Conservation (phyloP, 73 alveolate species). For the Tetrahymena elliotti region DNA sequence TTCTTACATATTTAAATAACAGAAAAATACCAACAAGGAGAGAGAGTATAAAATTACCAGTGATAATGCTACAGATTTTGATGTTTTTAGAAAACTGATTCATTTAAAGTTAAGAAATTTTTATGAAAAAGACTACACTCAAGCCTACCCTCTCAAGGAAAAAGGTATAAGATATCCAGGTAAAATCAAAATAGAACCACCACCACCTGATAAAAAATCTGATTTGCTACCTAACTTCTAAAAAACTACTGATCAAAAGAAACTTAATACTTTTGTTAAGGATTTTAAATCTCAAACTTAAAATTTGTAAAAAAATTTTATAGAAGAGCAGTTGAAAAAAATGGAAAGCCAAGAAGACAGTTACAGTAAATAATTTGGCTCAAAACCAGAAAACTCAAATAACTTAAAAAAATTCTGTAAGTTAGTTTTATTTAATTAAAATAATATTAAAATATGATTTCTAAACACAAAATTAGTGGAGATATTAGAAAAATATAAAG, state of each 20-base stretch:
- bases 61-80: constrained; percentile 1
- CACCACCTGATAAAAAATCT: constrained; percentile 32
- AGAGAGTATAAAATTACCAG: neutral
- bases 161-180: constrained; percentile 40
- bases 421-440: neutral
- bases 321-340: neutral
- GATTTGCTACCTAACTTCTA: constrained; percentile 3
- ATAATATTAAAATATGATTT: neutral
- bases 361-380: neutral
- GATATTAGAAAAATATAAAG: neutral
- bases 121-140: constrained; percentile 20
- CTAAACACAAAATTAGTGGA: neutral
- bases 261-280: neutral
- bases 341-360: constrained; percentile 12
- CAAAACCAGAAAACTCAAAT: neutral
- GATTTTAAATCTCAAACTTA: neutral
- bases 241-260: neutral
- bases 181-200: constrained; percentile 9
- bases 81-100: constrained; percentile 25
- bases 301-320: neutral
- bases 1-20: neutral
- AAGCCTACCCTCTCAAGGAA: constrained; percentile 16
- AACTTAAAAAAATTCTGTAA: neutral
- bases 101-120: constrained; percentile 21
- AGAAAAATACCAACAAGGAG: neutral